phyloP scores from a whole-genome alignment of 805 yeast genomes.

The Ogataea neopini region DNA sequence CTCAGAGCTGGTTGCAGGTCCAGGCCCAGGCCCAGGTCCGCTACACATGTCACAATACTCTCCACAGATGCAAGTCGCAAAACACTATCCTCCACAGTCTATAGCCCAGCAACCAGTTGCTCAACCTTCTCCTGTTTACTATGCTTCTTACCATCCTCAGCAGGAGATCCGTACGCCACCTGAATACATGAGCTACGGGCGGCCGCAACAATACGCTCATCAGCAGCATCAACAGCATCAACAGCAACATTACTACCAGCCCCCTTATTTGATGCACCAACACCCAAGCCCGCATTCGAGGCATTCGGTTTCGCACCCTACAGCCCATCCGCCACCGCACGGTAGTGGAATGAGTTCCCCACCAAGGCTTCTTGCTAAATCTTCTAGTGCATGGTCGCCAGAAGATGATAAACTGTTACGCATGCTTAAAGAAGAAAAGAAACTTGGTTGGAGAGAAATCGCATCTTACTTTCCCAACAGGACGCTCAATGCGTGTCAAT shows the following conservation, averaged over 20 bases:
- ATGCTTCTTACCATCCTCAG: background rate
- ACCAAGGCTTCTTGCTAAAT: conserved; percentile 16
- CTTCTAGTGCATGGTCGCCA: conserved; percentile 69
- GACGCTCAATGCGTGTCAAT: conserved; percentile 88
- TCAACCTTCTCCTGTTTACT: conserved; percentile 1
- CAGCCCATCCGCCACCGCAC: conserved; percentile 1
- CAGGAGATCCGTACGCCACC: background rate
- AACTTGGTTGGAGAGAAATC: conserved; percentile 88
- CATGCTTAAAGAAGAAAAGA: conserved; percentile 77
- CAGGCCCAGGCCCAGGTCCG: background rate
- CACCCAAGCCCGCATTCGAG: background rate
- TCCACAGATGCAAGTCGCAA: conserved; percentile 1
- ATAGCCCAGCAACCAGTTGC: background rate
- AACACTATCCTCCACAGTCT: background rate
- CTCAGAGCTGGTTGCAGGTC: background rate
- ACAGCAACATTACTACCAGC: conserved; percentile 7
- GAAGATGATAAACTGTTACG: conserved; percentile 71
- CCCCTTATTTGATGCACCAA: background rate
- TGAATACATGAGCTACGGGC: background rate
- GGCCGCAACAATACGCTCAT: conserved; percentile 7
- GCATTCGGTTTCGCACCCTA: conserved; percentile 3
- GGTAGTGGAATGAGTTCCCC: conserved; percentile 1
- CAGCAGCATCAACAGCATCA: background rate
- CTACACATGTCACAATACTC: background rate
- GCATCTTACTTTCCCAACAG: conserved; percentile 75